Conservation (phyloP, 495 filamentous ascomycete genomes). For the Thermochaetoides thermophila region DNA sequence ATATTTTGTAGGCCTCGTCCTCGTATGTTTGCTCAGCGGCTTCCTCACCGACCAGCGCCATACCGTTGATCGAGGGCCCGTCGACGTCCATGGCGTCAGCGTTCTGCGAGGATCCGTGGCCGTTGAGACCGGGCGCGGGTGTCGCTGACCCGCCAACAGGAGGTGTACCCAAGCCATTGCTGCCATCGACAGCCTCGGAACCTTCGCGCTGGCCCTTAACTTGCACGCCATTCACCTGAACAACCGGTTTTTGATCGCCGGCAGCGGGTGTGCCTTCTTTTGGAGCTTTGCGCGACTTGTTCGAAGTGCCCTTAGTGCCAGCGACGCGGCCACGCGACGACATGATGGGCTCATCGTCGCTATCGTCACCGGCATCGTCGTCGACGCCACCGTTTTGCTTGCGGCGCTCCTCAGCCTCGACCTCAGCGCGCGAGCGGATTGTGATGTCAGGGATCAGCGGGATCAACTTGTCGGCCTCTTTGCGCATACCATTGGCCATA, state of each 20-base stretch:
- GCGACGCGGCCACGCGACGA: slow-evolving; percentile 87
- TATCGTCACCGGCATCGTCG: slow-evolving; percentile 74
- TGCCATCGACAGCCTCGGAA: slow-evolving; percentile 45
- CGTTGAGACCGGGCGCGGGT: slow-evolving; percentile 59
- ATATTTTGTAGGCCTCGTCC: slow-evolving; percentile 87
- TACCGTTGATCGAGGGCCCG: slow-evolving; percentile 47
- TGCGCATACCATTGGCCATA: slow-evolving; percentile 90
- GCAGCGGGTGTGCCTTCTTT: slow-evolving; percentile 67
- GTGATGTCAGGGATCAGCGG: slow-evolving; percentile 87
- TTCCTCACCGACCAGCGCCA: slow-evolving; percentile 38
- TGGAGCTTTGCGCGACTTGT: slow-evolving; percentile 66
- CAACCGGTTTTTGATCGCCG: slow-evolving; percentile 45
- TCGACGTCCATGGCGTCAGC: slow-evolving; percentile 75
- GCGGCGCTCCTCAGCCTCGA: slow-evolving; percentile 88
- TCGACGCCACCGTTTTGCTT: slow-evolving; percentile 61
- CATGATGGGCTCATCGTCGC: slow-evolving; percentile 97
- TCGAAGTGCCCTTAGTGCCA: slow-evolving; percentile 57
- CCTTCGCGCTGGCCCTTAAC: slow-evolving; percentile 33
- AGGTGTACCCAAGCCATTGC: slow-evolving; percentile 74
- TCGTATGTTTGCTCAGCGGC: slow-evolving; percentile 41
- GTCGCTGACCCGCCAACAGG: slow-evolving; percentile 64
- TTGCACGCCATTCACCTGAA: slow-evolving; percentile 38
- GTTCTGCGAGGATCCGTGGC: slow-evolving; percentile 49
- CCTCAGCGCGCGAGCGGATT: slow-evolving; percentile 79
- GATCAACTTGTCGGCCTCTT: slow-evolving; percentile 88